Conservation (phyloP, 2,329 filamentous ascomycete species). For the Arthrobotrys musiformis region DNA sequence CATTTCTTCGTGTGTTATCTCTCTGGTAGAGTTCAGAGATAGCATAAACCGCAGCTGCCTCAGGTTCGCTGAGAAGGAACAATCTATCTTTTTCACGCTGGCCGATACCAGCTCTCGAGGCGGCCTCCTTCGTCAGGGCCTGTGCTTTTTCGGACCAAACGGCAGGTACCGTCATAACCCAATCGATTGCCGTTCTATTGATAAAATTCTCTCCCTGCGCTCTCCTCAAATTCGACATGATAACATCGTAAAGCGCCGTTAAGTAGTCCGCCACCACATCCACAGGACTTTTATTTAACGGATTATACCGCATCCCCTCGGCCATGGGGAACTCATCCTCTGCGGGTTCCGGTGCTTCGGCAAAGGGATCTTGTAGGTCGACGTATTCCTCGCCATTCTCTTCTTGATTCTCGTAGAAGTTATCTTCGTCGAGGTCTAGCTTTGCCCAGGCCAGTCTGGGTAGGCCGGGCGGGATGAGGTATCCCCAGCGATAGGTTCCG, state of each 20-base stretch:
- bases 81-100: constrained; percentile 55
- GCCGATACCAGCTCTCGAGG: constrained; percentile 70
- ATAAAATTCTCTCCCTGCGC: constrained; percentile 65
- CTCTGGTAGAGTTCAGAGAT: constrained; percentile 50
- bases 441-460: constrained; percentile 47
- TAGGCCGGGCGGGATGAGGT: constrained; percentile 30
- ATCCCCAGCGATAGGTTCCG: constrained; percentile 45
- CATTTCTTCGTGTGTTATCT: constrained; percentile 33
- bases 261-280: constrained; percentile 67
- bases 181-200: constrained; percentile 66
- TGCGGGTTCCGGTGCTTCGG: constrained; percentile 12
- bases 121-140: constrained; percentile 66
- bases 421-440: constrained; percentile 52
- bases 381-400: constrained; percentile 39
- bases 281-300: constrained; percentile 57
- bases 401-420: constrained; percentile 50
- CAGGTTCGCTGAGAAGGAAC: constrained; percentile 60
- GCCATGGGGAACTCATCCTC: constrained; percentile 49
- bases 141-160: constrained; percentile 71
- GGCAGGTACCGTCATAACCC: constrained; percentile 70
- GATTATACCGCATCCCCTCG: constrained; percentile 45
- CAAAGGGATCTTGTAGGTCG: constrained; percentile 35
- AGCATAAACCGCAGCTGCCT: constrained; percentile 60
- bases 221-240: constrained; percentile 65
- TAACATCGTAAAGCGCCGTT: constrained; percentile 66